Percentiles rank a stretch among this genome's conserved stretches.
Conservation (phyloP, 495 filamentous ascomycete species). For the Aspergillus indologenus region DNA sequence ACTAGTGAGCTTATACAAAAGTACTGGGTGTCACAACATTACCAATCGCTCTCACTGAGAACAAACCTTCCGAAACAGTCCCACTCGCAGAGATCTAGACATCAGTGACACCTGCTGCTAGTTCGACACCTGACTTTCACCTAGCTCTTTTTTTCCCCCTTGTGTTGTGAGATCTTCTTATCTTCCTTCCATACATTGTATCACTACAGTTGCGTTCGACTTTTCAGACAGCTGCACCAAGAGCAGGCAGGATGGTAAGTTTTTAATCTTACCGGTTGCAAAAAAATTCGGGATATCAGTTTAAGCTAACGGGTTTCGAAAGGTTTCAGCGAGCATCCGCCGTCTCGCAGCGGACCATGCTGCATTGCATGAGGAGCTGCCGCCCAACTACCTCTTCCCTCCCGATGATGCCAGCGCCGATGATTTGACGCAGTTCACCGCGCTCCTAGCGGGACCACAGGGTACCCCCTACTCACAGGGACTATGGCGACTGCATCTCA, state of each 20-base stretch:
- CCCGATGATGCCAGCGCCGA: slow-evolving; percentile 40
- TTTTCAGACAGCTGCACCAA: not conserved
- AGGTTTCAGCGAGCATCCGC: slow-evolving; percentile 50
- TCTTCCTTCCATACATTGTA: not conserved
- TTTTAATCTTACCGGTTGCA: no score
- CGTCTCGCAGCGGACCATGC: slow-evolving; percentile 66
- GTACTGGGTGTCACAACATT: not conserved
- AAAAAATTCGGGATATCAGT: no score
- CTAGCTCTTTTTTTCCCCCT: not conserved
- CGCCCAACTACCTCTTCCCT: slow-evolving; percentile 66
- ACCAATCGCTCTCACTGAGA: not conserved
- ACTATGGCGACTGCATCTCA: slow-evolving; percentile 59
- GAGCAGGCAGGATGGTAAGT: slow-evolving; percentile 6
- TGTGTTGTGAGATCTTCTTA: not conserved
- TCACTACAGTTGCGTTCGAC: not conserved
- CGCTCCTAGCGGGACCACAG: slow-evolving; percentile 60
- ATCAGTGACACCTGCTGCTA: not conserved
- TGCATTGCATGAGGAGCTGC: slow-evolving; percentile 55
- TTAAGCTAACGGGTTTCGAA: no score
- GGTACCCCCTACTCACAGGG: slow-evolving; percentile 62
- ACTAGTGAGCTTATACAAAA: not conserved
- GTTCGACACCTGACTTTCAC: not conserved
- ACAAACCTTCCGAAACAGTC: no score
- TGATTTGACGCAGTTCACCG: slow-evolving; percentile 58
- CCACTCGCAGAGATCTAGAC: not conserved